A percentile compares a stretch with the other conserved stretches of the same genome.
Conservation (phyloP, 306 rosid species). For the Prunus padus region DNA sequence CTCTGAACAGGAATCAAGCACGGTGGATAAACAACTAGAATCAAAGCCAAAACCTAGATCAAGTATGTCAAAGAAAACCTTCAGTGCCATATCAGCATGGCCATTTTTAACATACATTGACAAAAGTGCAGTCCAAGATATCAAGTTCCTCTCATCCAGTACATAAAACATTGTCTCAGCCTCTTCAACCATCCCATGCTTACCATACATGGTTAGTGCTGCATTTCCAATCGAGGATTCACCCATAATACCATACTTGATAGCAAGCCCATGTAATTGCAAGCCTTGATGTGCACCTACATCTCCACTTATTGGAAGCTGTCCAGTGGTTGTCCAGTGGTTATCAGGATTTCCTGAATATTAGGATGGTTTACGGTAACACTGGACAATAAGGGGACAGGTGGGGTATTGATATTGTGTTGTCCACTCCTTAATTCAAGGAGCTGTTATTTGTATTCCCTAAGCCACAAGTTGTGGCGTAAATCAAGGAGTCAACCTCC, state of each 20-base stretch:
- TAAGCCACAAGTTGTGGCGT: background rate
- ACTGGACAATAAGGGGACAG: background rate
- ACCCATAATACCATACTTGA: slow-evolving; percentile 35
- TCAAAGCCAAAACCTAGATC: slow-evolving; percentile 33
- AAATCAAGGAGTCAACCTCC: background rate
- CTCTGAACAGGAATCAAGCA: slow-evolving; percentile 49
- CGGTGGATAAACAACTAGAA: slow-evolving; percentile 34
- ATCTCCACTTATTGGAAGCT: too few species aligned
- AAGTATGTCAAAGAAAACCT: slow-evolving; percentile 35
- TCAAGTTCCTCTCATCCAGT: slow-evolving; percentile 35
- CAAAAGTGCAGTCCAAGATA: slow-evolving; percentile 46
- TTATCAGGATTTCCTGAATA: too few species aligned
- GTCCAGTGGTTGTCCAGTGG: too few species aligned
- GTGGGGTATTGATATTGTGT: background rate
- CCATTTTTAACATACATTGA: slow-evolving; percentile 37
- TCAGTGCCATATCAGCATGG: slow-evolving; percentile 22
- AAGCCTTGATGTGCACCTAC: slow-evolving; percentile 26
- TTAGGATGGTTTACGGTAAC: background rate
- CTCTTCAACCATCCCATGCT: slow-evolving; percentile 41
- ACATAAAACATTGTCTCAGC: slow-evolving; percentile 36
- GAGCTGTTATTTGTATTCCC: background rate
- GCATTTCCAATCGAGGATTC: slow-evolving; percentile 47
- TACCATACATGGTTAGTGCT: slow-evolving; percentile 46
- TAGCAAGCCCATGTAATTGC: slow-evolving; percentile 49
- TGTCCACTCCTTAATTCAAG: background rate